Evolutionary conservation across 2,329 filamentous ascomycete species (phyloP), one percentile per base, ranked within the genome.

Genomic region (Talaromyces sp.): DNA sequence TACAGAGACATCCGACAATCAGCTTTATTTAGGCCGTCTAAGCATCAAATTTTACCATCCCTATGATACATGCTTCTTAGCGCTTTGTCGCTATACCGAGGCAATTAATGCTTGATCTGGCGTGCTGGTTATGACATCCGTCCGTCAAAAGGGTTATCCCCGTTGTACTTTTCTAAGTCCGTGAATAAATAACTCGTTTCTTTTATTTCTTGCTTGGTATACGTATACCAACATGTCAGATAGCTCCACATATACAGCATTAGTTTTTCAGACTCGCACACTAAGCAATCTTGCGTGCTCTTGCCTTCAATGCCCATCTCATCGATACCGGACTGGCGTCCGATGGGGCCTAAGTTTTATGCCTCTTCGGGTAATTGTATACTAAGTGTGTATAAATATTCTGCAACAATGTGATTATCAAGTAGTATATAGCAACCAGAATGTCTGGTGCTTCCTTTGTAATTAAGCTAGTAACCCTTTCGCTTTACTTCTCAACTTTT

Each of bases 61-160:
- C 19, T 34, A 54, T 54, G 17, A 19, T 31, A 5, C 17, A 54
- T 34, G 19, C 7, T n/a, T 13, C 8, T 15, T 54, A 54, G 51
- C 15, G 31, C 31, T 36, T 36, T 29, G 17, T 36, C 25, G 29
- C 8, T 58, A 13, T 58, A 13, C 19, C 27, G 47, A 53, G 27
- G 27, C 25, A 31, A 38, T 22, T 5, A 22, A 10, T 61, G 43
- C 27, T n/a, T 13, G 27, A 45, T 31, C 38, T 63, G 38, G n/a
- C 51, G 61, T 58, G 61, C 61, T 63, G 51, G 38, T 47, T 51
- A 63, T 38, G 38, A 54, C 61, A 63, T 56, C 27, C 19, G 3
- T 53, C 31, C 31, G 3, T 54, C 31, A 25, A 36, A 38, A 38
- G 34, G 27, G 36, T 25, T 29, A 43, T 34, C 49, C 17, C 6